Conservation (phyloP, 2,329 filamentous ascomycete species). For the Elsinoe necatrix region DNA sequence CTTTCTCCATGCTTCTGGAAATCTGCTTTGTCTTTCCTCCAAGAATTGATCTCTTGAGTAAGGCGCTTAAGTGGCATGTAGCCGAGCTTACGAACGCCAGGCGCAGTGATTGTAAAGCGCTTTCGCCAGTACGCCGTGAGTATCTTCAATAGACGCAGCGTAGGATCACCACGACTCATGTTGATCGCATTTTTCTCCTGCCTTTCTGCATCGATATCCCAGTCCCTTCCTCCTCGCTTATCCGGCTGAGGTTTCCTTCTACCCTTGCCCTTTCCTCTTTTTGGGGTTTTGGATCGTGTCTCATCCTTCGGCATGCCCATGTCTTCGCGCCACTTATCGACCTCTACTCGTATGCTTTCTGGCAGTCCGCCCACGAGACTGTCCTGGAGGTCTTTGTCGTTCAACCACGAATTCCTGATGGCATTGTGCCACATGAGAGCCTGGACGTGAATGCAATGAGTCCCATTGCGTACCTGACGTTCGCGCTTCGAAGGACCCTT, state of each 20-base stretch:
- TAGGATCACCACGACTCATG: conserved; percentile 72
- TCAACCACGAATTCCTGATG: conserved; percentile 73
- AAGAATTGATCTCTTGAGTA: conserved; percentile 64
- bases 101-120: conserved; percentile 65
- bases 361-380: conserved; percentile 68
- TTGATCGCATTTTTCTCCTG: conserved; percentile 64
- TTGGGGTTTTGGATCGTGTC: conserved; percentile 32
- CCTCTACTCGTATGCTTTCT: conserved; percentile 58
- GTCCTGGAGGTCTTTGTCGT: conserved; percentile 65
- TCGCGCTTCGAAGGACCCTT: conserved; percentile 83
- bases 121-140: conserved; percentile 85
- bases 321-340: conserved; percentile 63
- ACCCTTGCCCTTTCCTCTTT: conserved; percentile 29
- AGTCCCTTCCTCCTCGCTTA: conserved; percentile 52
- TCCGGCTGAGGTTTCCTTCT: conserved; percentile 34
- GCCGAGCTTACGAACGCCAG: conserved; percentile 78
- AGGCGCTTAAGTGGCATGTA: conserved; percentile 73
- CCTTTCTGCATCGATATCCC: conserved; percentile 60
- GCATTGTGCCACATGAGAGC: conserved; percentile 84
- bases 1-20: conserved; percentile 65
- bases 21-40: conserved; percentile 55
- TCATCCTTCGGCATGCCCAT: conserved; percentile 44
- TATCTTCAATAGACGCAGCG: conserved; percentile 65
- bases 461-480: conserved; percentile 64
- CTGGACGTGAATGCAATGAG: conserved; percentile 85